Evolutionary conservation across 495 filamentous ascomycete species (phyloP).

Genomic region (Bathelium albidoporum): DNA sequence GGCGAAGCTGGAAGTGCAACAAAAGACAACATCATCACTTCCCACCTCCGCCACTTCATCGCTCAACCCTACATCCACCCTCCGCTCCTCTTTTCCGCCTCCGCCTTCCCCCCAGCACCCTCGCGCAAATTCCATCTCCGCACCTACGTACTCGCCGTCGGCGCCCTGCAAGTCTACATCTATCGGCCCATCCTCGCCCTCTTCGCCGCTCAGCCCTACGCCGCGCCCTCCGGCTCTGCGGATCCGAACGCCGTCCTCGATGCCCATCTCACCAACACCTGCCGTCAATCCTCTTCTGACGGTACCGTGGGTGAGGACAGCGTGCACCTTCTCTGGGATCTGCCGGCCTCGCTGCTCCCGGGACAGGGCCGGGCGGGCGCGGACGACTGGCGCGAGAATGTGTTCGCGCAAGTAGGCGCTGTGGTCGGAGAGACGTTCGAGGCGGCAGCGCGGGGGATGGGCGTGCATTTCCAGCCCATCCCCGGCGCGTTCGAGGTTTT

Average conservation of each 20-base stretch:
- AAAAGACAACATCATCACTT: conserved; percentile 60
- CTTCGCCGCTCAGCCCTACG: conserved; percentile 67
- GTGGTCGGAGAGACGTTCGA: conserved; percentile 69
- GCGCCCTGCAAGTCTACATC: conserved; percentile 71
- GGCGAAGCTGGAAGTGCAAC: conserved; percentile 22
- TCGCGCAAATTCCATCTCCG: conserved; percentile 87
- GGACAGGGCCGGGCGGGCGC: background rate
- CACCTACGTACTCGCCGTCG: conserved; percentile 74
- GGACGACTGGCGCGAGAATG: conserved; percentile 48
- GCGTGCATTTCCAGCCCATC: conserved; percentile 79
- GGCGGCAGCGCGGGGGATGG: conserved; percentile 71
- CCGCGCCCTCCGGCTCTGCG: conserved; percentile 26
- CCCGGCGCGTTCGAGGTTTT: conserved; percentile 85
- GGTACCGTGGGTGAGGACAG: conserved; percentile 41
- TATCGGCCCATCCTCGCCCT: conserved; percentile 86
- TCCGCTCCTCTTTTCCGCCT: conserved; percentile 58
- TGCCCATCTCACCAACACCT: conserved; percentile 86
- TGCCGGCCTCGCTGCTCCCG: conserved; percentile 37
- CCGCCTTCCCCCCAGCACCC: conserved; percentile 20
- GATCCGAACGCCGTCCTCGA: conserved; percentile 39
- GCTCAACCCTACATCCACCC: conserved; percentile 92
- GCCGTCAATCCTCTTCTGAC: conserved; percentile 51
- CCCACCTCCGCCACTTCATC: conserved; percentile 90
- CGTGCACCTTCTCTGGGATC: conserved; percentile 61
- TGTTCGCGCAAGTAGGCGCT: conserved; percentile 62